phyloP scores from a whole-genome alignment of 805 yeast genomes.

The Suhomyces faveliae region DNA sequence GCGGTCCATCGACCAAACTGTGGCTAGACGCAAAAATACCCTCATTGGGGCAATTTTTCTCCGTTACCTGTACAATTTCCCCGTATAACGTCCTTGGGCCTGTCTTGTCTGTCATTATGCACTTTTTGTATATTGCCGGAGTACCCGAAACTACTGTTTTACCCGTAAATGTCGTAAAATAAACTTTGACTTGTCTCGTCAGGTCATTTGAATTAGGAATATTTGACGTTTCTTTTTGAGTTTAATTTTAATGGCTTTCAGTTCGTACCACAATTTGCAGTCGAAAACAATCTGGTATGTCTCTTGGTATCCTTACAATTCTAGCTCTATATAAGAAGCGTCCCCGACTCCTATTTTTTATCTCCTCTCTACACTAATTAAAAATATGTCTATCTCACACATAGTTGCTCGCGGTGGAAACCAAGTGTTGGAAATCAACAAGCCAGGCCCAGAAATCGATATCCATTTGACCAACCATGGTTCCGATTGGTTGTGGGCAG shows the following conservation, averaged over 20 bases:
- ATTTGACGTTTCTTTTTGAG: neutral
- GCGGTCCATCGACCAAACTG: neutral
- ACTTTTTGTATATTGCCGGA: neutral
- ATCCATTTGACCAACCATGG: constrained; percentile 56
- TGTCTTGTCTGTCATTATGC: neutral
- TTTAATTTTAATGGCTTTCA: neutral
- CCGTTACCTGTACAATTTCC: neutral
- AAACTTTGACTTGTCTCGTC: neutral
- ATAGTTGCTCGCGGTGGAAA: constrained; percentile 17
- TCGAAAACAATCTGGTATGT: neutral
- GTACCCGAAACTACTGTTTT: neutral
- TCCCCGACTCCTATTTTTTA: neutral
- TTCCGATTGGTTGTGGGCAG: constrained; percentile 70
- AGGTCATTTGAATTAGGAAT: neutral
- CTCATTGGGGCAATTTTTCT: neutral
- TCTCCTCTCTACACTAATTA: neutral
- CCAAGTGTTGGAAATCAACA: constrained; percentile 44
- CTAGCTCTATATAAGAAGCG: neutral
- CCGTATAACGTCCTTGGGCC: too few relatives aligned
- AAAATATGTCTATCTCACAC: neutral
- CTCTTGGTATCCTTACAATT: neutral
- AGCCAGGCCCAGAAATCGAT: constrained; percentile 39
- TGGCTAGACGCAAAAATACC: neutral
- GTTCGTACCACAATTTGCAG: neutral
- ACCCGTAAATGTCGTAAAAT: neutral